Evolutionary conservation across 345 rosid genomes (phyloP).

Genomic region (Murraya paniculata): DNA sequence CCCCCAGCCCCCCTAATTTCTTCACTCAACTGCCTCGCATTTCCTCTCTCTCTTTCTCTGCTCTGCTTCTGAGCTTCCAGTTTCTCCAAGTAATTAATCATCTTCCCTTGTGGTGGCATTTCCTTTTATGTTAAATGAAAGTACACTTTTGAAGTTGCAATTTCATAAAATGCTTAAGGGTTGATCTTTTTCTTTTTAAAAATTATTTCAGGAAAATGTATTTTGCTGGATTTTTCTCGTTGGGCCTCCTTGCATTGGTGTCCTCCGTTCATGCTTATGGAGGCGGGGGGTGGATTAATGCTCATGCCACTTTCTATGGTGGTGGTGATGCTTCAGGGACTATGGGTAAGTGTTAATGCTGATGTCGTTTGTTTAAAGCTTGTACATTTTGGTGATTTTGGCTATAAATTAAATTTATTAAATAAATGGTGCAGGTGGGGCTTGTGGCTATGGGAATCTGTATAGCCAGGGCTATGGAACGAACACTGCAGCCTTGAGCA

Average conservation of each 20-base stretch:
- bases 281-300: slow-evolving; percentile 29
- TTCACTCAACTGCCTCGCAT: slow-evolving; percentile 40
- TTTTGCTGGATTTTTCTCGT: slow-evolving; percentile 30
- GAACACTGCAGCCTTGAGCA: slow-evolving; percentile 78
- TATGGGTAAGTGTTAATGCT: slow-evolving; percentile 32
- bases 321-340: slow-evolving; percentile 62
- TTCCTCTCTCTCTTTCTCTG: slow-evolving; percentile 3
- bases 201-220: slow-evolving; percentile 48
- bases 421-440: slow-evolving; percentile 51
- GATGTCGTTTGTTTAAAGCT: no score
- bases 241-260: slow-evolving; percentile 51
- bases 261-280: slow-evolving; percentile 48
- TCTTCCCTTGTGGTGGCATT: slow-evolving; percentile 10
- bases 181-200: background rate
- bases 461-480: slow-evolving; percentile 86
- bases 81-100: slow-evolving; percentile 33
- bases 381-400: no score
- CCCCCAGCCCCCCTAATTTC: slow-evolving; percentile 23
- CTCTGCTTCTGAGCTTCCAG: slow-evolving; percentile 7
- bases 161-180: background rate
- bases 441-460: slow-evolving; percentile 77
- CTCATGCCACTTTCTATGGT: slow-evolving; percentile 57
- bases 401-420: background rate
- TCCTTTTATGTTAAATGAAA: slow-evolving; percentile 3
- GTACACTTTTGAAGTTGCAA: background rate